Conservation (phyloP, 441 rosid genomes). For the Jatropha podagrica region DNA sequence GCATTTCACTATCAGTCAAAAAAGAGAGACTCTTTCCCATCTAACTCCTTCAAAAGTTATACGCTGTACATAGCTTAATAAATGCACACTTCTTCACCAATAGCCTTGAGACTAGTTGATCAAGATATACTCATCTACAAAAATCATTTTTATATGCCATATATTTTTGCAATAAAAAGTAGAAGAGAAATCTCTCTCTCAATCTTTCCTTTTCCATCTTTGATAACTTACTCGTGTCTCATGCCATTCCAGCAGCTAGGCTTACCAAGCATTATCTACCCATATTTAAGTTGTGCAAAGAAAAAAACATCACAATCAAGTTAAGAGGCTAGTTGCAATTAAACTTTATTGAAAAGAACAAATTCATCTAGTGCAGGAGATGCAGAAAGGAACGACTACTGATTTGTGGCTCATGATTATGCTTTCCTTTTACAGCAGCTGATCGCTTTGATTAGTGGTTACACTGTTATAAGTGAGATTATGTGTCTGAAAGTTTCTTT, state of each 20-base stretch:
- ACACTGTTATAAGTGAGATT: not conserved
- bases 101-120: not conserved
- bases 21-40: not conserved
- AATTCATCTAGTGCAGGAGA: not conserved
- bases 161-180: not conserved
- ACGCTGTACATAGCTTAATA: not conserved
- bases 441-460: not conserved
- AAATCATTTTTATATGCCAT: not conserved
- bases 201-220: not conserved
- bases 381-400: not conserved
- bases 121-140: no score
- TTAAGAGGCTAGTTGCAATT: not conserved
- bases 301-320: not conserved
- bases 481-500: not conserved
- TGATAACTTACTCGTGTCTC: not conserved
- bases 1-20: slow-evolving; percentile 18
- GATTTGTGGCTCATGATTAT: not conserved
- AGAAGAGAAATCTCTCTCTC: not conserved
- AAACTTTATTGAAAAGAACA: not conserved
- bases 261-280: not conserved
- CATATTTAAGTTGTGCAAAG: not conserved
- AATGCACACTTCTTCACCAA: slow-evolving; percentile 20
- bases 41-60: not conserved
- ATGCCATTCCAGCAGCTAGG: not conserved
- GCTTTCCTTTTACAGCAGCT: not conserved